Conservation (phyloP, 2,329 filamentous ascomycete species). For the Ascochyta pisi region DNA sequence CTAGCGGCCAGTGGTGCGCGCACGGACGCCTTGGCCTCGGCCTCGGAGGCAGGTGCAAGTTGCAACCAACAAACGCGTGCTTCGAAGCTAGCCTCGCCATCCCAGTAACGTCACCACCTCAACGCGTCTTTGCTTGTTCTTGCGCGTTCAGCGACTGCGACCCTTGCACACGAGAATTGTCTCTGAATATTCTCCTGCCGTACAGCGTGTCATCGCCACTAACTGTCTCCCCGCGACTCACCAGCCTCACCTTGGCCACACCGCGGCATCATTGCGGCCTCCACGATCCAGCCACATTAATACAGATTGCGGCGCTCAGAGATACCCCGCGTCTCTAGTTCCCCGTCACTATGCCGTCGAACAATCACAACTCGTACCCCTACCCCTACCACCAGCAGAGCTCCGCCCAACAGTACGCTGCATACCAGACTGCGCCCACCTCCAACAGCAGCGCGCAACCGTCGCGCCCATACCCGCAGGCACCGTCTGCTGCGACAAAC, state of each 20-base stretch:
- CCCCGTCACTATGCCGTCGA: conserved; percentile 32
- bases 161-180: not conserved
- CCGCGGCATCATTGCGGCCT: not conserved
- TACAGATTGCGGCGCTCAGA: conserved; percentile 12
- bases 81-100: conserved; percentile 7
- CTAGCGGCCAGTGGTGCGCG: conserved; percentile 1
- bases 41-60: not conserved
- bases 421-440: conserved; percentile 35
- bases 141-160: not conserved
- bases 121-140: conserved; percentile 9
- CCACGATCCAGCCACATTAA: not conserved
- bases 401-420: conserved; percentile 37
- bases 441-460: conserved; percentile 33
- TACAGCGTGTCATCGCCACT: not conserved
- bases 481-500: conserved; percentile 19
- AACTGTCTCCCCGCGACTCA: not conserved
- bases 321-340: not conserved
- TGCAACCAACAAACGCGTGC: conserved; percentile 19
- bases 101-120: conserved; percentile 6
- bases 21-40: conserved; percentile 3
- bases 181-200: rapidly evolving
- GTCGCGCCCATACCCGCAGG: conserved; percentile 37
- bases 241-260: not conserved
- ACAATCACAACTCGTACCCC: conserved; percentile 37
- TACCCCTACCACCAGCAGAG: conserved; percentile 37